Conservation (phyloP, 2,329 filamentous ascomycete genomes). For the Beauveria caledonica region DNA sequence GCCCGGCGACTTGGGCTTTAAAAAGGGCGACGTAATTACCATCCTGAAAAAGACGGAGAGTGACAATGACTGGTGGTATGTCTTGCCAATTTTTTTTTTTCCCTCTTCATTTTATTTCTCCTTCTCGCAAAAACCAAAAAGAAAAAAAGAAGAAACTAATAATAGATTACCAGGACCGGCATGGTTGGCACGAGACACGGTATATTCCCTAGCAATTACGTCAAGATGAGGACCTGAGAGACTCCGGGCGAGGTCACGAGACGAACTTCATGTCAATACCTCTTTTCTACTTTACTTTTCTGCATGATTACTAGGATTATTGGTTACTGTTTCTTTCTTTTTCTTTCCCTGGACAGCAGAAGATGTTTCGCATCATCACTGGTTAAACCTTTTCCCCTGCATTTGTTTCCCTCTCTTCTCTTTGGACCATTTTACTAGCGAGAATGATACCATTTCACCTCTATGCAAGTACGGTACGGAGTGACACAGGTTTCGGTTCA, state of each 20-base stretch:
- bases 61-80: conserved; percentile 88
- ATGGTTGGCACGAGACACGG: conserved; percentile 77
- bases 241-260: neutral
- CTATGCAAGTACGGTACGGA: neutral
- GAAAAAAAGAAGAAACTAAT: too few species aligned
- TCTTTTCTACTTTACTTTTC: neutral
- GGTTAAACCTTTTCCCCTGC: neutral
- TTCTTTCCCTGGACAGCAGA: neutral
- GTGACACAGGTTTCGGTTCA: too few species aligned
- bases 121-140: too few species aligned
- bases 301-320: neutral
- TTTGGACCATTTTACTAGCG: neutral
- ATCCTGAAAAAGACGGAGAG: conserved; percentile 92
- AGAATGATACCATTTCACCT: conserved; percentile 9
- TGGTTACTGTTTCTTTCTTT: neutral
- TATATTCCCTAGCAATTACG: conserved; percentile 83
- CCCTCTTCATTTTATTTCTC: neutral
- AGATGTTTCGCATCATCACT: neutral
- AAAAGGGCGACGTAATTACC: conserved; percentile 94
- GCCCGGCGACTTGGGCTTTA: conserved; percentile 85
- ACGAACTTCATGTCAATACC: neutral
- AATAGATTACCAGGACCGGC: conserved; percentile 57
- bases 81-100: conserved; percentile 17
- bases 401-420: neutral
- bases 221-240: conserved; percentile 42